Conservation (phyloP, 2,329 filamentous ascomycete genomes). For the Talaromyces marneffei region DNA sequence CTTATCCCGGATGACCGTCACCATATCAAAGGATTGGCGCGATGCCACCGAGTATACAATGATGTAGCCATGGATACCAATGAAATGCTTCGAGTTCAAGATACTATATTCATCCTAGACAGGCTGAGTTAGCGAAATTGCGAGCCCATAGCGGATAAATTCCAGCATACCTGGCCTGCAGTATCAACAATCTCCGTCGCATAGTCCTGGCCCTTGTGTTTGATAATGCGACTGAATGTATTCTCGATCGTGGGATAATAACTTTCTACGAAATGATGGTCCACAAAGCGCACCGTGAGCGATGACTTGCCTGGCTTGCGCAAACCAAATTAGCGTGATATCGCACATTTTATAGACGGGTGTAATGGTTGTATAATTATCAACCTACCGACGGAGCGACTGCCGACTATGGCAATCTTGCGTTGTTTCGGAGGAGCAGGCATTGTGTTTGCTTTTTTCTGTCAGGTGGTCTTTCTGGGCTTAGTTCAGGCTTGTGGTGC, state of each 20-base stretch:
- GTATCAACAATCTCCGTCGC: constrained; percentile 97
- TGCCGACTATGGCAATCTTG: constrained; percentile 94
- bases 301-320: constrained; percentile 76
- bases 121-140: background rate
- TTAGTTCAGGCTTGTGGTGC: background rate
- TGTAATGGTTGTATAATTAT: background rate
- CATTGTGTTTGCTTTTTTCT: constrained; percentile 43
- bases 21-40: constrained; percentile 94
- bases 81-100: constrained; percentile 96
- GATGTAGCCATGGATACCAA: constrained; percentile 98
- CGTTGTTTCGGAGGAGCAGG: constrained; percentile 73
- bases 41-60: constrained; percentile 97
- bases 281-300: constrained; percentile 92
- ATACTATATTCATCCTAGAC: constrained; percentile 93
- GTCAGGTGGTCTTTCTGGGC: constrained; percentile 2
- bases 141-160: background rate
- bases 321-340: background rate
- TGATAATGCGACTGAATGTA: constrained; percentile 94
- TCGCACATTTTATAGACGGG: background rate
- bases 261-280: constrained; percentile 96
- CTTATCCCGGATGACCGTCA: constrained; percentile 91
- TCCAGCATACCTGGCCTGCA: constrained; percentile 69
- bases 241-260: constrained; percentile 99
- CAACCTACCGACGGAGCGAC: constrained; percentile 73
- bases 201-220: constrained; percentile 86